A percentile compares a stretch with the other conserved stretches of the same genome.
Evolutionary conservation across 805 yeast species (phyloP).

Genomic region (Huiozyma naganishii): DNA sequence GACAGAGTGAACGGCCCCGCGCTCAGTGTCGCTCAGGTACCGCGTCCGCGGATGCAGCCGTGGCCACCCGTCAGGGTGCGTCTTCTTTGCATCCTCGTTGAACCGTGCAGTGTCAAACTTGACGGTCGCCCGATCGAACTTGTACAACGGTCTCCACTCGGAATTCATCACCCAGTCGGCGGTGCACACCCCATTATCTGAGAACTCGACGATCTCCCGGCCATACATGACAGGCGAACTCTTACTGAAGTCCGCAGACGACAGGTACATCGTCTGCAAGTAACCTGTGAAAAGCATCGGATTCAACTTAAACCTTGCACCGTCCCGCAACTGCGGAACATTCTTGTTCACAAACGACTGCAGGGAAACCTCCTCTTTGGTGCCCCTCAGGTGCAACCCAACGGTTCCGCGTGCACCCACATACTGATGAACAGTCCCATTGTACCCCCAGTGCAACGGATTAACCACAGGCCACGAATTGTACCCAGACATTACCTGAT

Average conservation of each 20-base stretch:
- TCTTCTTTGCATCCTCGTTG: conserved; percentile 29
- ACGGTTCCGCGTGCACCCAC: conserved; percentile 16
- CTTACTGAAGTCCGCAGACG: conserved; percentile 40
- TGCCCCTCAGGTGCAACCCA: conserved; percentile 13
- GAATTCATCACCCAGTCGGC: conserved; percentile 51
- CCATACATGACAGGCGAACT: conserved; percentile 60
- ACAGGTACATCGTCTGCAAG: conserved; percentile 65
- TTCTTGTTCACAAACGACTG: conserved; percentile 18
- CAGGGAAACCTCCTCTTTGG: conserved; percentile 1
- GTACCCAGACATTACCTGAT: not conserved
- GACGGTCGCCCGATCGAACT: conserved; percentile 6
- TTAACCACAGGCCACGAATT: conserved; percentile 15
- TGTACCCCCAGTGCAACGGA: conserved; percentile 27
- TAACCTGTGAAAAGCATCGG: conserved; percentile 64
- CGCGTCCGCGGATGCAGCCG: conserved; percentile 60
- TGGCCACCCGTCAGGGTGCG: conserved; percentile 43
- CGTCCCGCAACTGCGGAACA: conserved; percentile 38
- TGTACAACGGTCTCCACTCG: conserved; percentile 17
- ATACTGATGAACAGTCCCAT: conserved; percentile 25
- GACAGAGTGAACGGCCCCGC: conserved; percentile 24
- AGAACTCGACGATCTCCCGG: conserved; percentile 45
- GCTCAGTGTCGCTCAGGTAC: conserved; percentile 40
- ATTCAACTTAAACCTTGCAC: conserved; percentile 43
- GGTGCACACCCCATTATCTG: conserved; percentile 64
- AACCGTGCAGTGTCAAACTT: conserved; percentile 21